A percentile compares a stretch with the other conserved stretches of the same genome.
Evolutionary conservation across 345 rosid species (phyloP).

Genomic region (Gossypium australe): DNA sequence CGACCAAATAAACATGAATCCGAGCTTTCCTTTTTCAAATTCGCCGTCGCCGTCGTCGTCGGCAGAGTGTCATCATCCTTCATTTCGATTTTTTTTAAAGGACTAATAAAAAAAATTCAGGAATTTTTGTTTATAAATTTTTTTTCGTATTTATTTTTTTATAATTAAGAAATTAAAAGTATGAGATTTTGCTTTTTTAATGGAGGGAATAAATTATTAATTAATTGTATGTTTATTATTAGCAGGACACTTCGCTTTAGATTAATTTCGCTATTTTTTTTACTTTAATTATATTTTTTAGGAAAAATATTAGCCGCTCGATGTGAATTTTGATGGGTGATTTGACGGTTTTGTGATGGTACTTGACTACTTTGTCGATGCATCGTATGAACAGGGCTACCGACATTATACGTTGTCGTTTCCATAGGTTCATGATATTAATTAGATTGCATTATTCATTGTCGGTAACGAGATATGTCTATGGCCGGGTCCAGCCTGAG

Average conservation of each 20-base stretch:
- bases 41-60: conserved; percentile 27
- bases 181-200: too few relatives aligned
- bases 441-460: too few relatives aligned
- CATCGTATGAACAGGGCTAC: not conserved
- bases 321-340: not conserved
- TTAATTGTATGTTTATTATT: too few relatives aligned
- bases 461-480: too few relatives aligned
- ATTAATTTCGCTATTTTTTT: too few relatives aligned
- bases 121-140: not conserved
- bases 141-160: not conserved
- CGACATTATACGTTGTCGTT: not conserved
- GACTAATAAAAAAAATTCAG: not conserved
- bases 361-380: too few relatives aligned
- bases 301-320: not conserved
- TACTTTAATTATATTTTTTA: too few relatives aligned
- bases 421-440: too few relatives aligned
- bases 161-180: not conserved
- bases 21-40: conserved; percentile 43
- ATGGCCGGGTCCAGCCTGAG: too few relatives aligned
- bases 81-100: conserved; percentile 29
- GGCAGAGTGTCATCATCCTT: conserved; percentile 60
- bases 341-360: not conserved
- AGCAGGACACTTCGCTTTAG: too few relatives aligned
- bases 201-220: too few relatives aligned
- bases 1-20: conserved; percentile 44